These are phyloP conservation scores for Pythium coloratum DNA, from an alignment of 352 stramenopile genomes.

Conservation along the genomic window DNA sequence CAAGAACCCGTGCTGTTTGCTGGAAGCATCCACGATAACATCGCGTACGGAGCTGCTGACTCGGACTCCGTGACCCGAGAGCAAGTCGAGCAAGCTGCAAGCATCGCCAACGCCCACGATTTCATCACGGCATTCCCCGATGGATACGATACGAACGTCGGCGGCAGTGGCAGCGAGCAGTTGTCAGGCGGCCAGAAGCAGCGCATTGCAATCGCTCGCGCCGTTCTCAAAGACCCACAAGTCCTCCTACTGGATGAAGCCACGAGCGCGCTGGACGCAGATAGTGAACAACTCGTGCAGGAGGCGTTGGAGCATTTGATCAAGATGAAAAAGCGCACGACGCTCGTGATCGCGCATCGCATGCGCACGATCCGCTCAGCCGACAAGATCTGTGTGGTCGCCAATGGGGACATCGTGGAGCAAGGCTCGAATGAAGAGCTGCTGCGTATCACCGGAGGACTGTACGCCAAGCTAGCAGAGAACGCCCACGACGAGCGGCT, in stretches of 20 bases:
- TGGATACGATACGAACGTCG: conserved; percentile 92
- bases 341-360: conserved; percentile 92
- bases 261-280: conserved; percentile 83
- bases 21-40: conserved; percentile 68
- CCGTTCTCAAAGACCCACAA: conserved; percentile 82
- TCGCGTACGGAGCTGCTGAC: conserved; percentile 47
- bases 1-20: conserved; percentile 58
- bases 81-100: conserved; percentile 81
- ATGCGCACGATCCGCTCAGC: conserved; percentile 92
- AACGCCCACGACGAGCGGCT: conserved; percentile 22
- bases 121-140: conserved; percentile 92
- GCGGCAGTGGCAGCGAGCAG: conserved; percentile 88
- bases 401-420: conserved; percentile 91
- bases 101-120: conserved; percentile 88
- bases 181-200: conserved; percentile 66
- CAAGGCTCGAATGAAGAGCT: conserved; percentile 92
- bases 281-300: conserved; percentile 87
- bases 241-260: conserved; percentile 92
- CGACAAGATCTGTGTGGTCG: conserved; percentile 94
- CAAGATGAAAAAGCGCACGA: conserved; percentile 69
- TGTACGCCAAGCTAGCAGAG: conserved; percentile 28
- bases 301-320: conserved; percentile 64
- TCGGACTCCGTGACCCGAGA: conserved; percentile 28
- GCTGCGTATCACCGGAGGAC: conserved; percentile 32
- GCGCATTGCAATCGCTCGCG: conserved; percentile 91